Evolutionary conservation across 169 alveolate species (phyloP), one percentile per base, ranked within the genome.

Genomic region (Plasmodium knowlesi): DNA sequence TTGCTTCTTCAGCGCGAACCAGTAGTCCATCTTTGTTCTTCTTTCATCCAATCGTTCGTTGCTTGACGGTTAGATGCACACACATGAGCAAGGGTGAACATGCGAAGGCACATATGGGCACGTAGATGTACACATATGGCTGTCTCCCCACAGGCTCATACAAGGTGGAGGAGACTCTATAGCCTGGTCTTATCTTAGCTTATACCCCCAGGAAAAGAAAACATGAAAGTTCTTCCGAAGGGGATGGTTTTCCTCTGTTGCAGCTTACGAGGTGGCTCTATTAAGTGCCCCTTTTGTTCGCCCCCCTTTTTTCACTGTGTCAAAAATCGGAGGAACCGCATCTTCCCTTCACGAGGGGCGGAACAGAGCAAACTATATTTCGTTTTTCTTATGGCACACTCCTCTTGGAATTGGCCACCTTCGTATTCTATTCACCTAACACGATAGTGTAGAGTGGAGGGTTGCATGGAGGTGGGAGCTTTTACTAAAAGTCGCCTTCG

Each of bases 1-100:
- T 37, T 91, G 95, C 30, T 91, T 81, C 34, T 91, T 91, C 74
- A 91, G 41, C 9, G 16, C 78, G 76, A 74, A 91, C 10, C 6
- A 5, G 30, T 82, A 43, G 50, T 54, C 81, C 95, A 91, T 91
- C 14, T 81, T 82, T 37, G 1, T 0, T 3, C 1, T 76, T 76
- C 10, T 16, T 32, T 76, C 28, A 22, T 37, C 67, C 16, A 16
- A 14, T 50, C 61, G 61, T 50, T 50, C 9, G 61, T 50, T 14
- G 25, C 1, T 50, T 50, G 22, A 0, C 61, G 8, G 61, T 46
- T 43, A 41, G 30, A 34, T 9, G 61, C 61, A 9, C 34, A 43
- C 32, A 79, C 72, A 79, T 79, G 71, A 43, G 67, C 32, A 41
- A 22, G 22, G 41, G 57, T 81, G 50, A 50, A 53, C 30, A 14